phyloP scores from a whole-genome alignment of 805 yeast species.

The Wickerhamomyces rabaulensis region DNA sequence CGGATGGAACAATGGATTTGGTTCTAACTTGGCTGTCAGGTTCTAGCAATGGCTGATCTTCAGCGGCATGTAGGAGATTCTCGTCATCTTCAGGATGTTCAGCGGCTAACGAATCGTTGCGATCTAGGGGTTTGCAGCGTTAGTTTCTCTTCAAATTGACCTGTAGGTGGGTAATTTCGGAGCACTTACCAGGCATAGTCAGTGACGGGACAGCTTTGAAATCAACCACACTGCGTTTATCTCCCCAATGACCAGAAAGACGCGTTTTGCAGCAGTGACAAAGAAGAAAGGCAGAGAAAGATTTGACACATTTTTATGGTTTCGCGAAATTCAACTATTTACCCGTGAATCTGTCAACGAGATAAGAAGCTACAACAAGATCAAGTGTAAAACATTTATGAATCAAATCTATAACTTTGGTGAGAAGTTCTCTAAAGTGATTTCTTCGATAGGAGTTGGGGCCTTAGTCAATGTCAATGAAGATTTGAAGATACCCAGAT shows the following conservation, averaged over 20 bases:
- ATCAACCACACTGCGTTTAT: too few species aligned
- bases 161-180: background rate
- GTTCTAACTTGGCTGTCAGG: background rate
- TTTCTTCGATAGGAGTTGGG: slow-evolving; percentile 47
- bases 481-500: slow-evolving; percentile 53
- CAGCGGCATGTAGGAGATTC: background rate
- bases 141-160: background rate
- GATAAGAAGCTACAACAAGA: background rate
- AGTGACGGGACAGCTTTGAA: too few species aligned
- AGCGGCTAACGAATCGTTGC: background rate
- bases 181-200: too few species aligned
- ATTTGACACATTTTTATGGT: background rate
- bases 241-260: too few species aligned
- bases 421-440: slow-evolving; percentile 17
- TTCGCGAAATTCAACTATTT: background rate
- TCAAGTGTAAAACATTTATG: background rate
- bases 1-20: background rate
- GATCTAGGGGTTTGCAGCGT: background rate
- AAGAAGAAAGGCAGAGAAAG: background rate
- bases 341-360: background rate
- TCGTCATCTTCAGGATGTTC: background rate
- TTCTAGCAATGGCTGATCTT: background rate
- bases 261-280: too few species aligned
- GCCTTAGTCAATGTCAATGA: slow-evolving; percentile 48
- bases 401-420: slow-evolving; percentile 14